Conservation (phyloP, 2,329 filamentous ascomycete species). For the Pseudogymnoascus sp. region DNA sequence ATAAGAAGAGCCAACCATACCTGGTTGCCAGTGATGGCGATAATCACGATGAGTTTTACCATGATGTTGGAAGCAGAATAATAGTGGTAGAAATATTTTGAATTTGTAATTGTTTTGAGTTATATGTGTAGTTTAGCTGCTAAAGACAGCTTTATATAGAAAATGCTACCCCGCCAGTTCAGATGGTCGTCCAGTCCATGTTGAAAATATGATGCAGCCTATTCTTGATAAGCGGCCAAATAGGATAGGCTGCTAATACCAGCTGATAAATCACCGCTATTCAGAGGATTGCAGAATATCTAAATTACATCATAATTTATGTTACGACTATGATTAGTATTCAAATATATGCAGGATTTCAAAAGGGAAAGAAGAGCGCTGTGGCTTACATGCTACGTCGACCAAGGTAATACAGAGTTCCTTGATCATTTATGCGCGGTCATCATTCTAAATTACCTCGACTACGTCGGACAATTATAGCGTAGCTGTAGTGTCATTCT, state of each 20-base stretch:
- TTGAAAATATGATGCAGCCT: background rate
- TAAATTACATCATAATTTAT: background rate
- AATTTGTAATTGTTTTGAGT: background rate
- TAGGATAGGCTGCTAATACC: background rate
- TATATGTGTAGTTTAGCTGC: background rate
- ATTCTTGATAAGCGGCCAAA: background rate
- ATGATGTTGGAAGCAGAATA: background rate
- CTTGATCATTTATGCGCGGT: background rate
- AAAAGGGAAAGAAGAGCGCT: background rate
- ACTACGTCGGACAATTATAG: background rate
- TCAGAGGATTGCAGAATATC: background rate
- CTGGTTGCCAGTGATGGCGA: constrained; percentile 9
- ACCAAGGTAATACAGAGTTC: background rate
- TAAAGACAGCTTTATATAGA: background rate
- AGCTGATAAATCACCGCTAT: background rate
- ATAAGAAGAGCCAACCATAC: background rate
- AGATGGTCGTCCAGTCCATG: background rate
- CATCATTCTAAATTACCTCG: background rate
- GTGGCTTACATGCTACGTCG: background rate
- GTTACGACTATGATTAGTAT: background rate
- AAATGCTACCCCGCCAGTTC: background rate
- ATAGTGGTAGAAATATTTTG: background rate
- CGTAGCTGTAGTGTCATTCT: background rate
- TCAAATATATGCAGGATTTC: background rate
- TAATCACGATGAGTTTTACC: constrained; percentile 11